Evolutionary conservation across 2,329 filamentous ascomycete species (phyloP), one percentile per base, ranked within the genome.

Genomic region (Chrysoporthe deuterocubensis): DNA sequence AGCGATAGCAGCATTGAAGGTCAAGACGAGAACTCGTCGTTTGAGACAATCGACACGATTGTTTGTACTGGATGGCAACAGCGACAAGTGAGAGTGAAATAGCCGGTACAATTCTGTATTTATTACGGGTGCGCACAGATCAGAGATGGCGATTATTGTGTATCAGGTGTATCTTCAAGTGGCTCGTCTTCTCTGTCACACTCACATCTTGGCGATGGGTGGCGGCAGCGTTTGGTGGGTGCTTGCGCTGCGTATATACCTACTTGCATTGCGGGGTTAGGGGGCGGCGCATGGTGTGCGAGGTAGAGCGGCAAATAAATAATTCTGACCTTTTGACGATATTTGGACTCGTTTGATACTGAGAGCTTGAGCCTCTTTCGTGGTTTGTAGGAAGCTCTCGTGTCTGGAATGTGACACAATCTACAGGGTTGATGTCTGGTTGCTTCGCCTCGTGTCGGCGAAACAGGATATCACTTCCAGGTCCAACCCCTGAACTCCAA

Each of bases 171-270:
- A 43, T 43, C n/a, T 48, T 42, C 63, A 64, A 40, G 62, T 52
- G 64, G 64, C 48, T 57, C 16, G 7, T 14, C 21, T 32, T 54
- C 21, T 54, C 32, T 13, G 21, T 54, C 50, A 54, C 50, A 21
- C 21, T 54, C 50, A 54, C 50, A 32, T 54, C 32, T 48, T 21
- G n/a, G n/a, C 32, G 14, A 37, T 42, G 34, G 48, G 46, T 34
- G 66, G 63, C 44, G 63, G 64, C 40, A 59, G 64, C 44, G 48
- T 37, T 37, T 64, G 43, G 54, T 43, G 58, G 54, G 50, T 34
- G 56, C n/a, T 62, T 60, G 54, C 34, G 67, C 63, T 68, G 63
- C 50, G 34, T 67, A 67, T 67, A 64, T 67, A 69, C 60, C 67
- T 64, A 69, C 46, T 69, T 69, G 64, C 46, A 66, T 69, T 64